A percentile compares a stretch with the other conserved stretches of the same genome.
Evolutionary conservation across 73 alveolate species (phyloP).

Genomic region (Strombidium stylifer): DNA sequence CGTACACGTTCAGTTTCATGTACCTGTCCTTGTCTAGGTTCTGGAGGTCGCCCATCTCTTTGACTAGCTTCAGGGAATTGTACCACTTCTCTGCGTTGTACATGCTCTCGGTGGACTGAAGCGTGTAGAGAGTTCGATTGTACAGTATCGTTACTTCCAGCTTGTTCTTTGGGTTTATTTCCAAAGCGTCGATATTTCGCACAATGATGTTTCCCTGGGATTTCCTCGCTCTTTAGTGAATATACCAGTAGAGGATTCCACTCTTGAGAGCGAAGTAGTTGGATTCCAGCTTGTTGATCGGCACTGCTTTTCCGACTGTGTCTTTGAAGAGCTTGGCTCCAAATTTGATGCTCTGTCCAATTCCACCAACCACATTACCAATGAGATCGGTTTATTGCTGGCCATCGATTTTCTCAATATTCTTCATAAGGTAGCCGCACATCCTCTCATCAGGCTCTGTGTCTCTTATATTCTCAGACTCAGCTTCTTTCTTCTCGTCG

Average conservation of each 20-base stretch:
- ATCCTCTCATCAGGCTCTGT: conserved; percentile 43
- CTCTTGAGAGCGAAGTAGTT: conserved; percentile 47
- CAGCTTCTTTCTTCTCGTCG: conserved; percentile 5
- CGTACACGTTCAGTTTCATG: conserved; percentile 34
- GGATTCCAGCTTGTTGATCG: conserved; percentile 20
- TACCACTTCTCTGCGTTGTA: conserved; percentile 40
- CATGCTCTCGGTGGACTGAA: conserved; percentile 10
- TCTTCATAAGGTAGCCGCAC: conserved; percentile 49
- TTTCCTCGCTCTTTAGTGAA: conserved; percentile 36
- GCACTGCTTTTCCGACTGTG: conserved; percentile 13
- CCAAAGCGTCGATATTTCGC: conserved; percentile 12
- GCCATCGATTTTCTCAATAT: conserved; percentile 23
- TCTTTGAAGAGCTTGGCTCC: conserved; percentile 19
- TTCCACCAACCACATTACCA: conserved; percentile 39
- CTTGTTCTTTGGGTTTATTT: conserved; percentile 16
- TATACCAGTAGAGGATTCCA: conserved; percentile 51
- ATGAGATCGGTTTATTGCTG: conserved; percentile 24
- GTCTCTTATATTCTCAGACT: conserved; percentile 21
- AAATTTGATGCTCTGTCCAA: conserved; percentile 29
- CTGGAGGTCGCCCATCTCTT: conserved; percentile 12
- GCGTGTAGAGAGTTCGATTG: conserved; percentile 42
- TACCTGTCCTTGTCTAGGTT: conserved; percentile 40
- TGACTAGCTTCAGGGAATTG: conserved; percentile 23
- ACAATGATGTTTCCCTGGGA: conserved; percentile 17
- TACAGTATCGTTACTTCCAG: conserved; percentile 15